Conservation (phyloP, 106 monocot genomes). For the Ottelia alismoides region DNA sequence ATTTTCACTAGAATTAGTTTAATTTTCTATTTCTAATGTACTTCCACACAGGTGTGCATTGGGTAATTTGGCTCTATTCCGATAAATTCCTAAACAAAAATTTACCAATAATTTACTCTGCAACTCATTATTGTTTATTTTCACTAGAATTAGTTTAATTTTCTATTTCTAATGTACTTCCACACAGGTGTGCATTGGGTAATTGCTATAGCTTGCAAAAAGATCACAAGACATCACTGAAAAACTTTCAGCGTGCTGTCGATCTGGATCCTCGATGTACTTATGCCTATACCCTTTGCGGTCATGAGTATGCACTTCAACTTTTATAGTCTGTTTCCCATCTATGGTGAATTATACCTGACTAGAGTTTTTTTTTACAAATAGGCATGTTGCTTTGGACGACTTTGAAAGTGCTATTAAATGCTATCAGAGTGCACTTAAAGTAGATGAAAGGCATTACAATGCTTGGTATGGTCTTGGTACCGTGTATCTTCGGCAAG, state of each 20-base stretch:
- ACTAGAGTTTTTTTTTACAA: slow-evolving; percentile 13
- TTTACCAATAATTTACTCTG: too few species aligned
- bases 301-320: slow-evolving; percentile 88
- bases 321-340: background rate
- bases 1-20: too few species aligned
- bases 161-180: too few species aligned
- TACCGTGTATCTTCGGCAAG: slow-evolving; percentile 80
- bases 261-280: slow-evolving; percentile 81
- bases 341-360: background rate
- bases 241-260: slow-evolving; percentile 85
- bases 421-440: slow-evolving; percentile 78
- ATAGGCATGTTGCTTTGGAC: slow-evolving; percentile 75
- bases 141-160: too few species aligned
- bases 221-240: slow-evolving; percentile 94
- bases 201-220: slow-evolving; percentile 96
- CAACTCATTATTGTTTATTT: too few species aligned
- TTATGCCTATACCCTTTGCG: slow-evolving; percentile 95
- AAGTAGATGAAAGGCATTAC: slow-evolving; percentile 93
- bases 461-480: slow-evolving; percentile 99
- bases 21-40: too few species aligned
- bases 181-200: slow-evolving; percentile 93
- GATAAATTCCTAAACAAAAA: too few species aligned
- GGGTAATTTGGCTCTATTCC: too few species aligned
- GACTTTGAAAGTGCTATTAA: slow-evolving; percentile 94
- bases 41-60: slow-evolving; percentile 94